Evolutionary conservation across 768 basidiomycete genomes (phyloP).

Genomic region (Leccinellum luteum): DNA sequence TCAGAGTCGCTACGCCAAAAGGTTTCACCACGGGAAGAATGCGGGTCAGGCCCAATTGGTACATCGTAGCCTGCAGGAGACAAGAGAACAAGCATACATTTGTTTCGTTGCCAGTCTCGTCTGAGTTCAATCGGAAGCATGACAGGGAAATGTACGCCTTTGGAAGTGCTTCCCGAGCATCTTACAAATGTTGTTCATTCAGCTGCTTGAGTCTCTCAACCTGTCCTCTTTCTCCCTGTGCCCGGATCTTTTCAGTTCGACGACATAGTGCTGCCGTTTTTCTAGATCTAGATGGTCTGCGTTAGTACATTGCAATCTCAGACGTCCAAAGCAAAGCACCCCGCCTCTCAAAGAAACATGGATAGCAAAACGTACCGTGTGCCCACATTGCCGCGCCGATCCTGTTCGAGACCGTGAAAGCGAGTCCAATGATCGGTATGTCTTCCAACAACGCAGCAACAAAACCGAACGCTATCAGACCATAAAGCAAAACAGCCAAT

Average conservation of each 20-base stretch:
- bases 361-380: slow-evolving; percentile 47
- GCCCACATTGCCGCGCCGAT: slow-evolving; percentile 97
- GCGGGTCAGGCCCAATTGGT: no score
- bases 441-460: slow-evolving; percentile 77
- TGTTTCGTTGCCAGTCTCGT: neutral
- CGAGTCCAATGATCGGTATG: slow-evolving; percentile 75
- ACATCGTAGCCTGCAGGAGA: no score
- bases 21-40: no score
- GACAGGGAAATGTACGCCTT: neutral
- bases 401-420: slow-evolving; percentile 83
- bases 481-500: neutral
- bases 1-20: no score
- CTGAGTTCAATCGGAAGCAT: neutral
- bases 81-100: no score
- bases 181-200: neutral
- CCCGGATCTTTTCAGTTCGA: slow-evolving; percentile 20
- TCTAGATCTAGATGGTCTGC: slow-evolving; percentile 49
- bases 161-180: neutral
- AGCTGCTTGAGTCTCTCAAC: neutral
- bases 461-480: slow-evolving; percentile 73
- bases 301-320: neutral
- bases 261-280: slow-evolving; percentile 51
- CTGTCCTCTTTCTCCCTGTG: neutral
- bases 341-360: neutral
- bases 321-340: neutral